Base-by-base conservation (phyloP, 768 basidiomycete genomes). In the Pulveroboletus sp. region DNA sequence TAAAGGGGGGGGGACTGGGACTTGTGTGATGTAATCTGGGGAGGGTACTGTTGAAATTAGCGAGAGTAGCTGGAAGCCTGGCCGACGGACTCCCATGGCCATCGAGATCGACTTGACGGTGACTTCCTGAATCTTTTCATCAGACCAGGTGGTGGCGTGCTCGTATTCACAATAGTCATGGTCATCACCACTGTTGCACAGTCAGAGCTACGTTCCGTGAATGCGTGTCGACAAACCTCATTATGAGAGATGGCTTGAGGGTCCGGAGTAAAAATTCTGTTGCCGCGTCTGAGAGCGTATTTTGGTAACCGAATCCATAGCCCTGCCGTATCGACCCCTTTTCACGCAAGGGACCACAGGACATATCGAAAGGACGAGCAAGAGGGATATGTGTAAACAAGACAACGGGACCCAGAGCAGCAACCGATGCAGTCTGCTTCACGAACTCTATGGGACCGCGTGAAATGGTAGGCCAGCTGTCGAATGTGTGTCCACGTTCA, bases 311-410 rank as follows among this genome's bases (percentile, higher is more conserved):
- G 47, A 79, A 72, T 7, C 92, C 92, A 10, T 75, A 73, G 1
- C 88, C 92, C 49, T 82, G 80, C 11, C 77, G 77, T 60, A 96
- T 86, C 13, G 76, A 76, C 2, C 86, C 84, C 33, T 72, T 75
- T 67, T 96, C 93, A 40, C 93, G 79, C 18, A 81, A 65, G 1
- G 84, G 83, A 10, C 94, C 93, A 64, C 94, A 97, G 17, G 71
- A 60, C 3, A 83, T 75, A 6, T 75, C 76, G 36, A 81, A 80
- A 4, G 84, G 80, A 37, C 94, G 77, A 38, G 80, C 80, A 8
- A 97, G 78, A n/a, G 94, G 94, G 42, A 97, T 91, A 63, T 97
- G 94, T 3, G 80, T 85, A 50, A 96, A 80, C 27, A 95, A 71
- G 18, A 94, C 71, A n/a, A 78, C 67, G 0, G 87, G 84, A 32